phyloP scores from a whole-genome alignment of 2,329 filamentous ascomycete species.

The Phialophora macrospora region DNA sequence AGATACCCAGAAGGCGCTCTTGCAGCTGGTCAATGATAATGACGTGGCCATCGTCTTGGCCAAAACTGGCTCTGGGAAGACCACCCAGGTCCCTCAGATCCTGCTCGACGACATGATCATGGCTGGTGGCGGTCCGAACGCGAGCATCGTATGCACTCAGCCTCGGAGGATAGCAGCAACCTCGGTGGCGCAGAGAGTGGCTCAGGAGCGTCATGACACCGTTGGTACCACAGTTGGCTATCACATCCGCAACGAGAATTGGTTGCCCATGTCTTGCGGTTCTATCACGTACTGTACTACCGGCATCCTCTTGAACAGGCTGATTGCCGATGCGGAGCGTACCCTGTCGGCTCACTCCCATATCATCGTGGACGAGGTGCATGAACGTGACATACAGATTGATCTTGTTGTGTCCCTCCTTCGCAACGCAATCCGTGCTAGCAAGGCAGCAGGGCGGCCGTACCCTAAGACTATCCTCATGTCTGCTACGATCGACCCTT shows the following conservation, averaged over 20 bases:
- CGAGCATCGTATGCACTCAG: slow-evolving; percentile 94
- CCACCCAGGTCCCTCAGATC: slow-evolving; percentile 94
- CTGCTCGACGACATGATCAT: slow-evolving; percentile 86
- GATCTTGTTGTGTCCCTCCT: slow-evolving; percentile 93
- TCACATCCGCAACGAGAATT: slow-evolving; percentile 89
- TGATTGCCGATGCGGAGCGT: slow-evolving; percentile 89
- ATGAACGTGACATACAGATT: slow-evolving; percentile 93
- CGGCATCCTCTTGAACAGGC: slow-evolving; percentile 93
- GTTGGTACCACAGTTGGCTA: slow-evolving; percentile 86
- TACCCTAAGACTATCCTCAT: slow-evolving; percentile 93
- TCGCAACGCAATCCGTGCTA: slow-evolving; percentile 74
- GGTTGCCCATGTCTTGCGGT: slow-evolving; percentile 76
- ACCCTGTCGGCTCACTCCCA: slow-evolving; percentile 75
- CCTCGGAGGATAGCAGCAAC: slow-evolving; percentile 95
- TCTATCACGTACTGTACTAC: slow-evolving; percentile 73
- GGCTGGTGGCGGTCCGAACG: slow-evolving; percentile 67
- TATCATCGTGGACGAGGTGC: slow-evolving; percentile 86
- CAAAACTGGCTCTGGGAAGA: slow-evolving; percentile 96
- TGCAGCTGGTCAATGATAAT: slow-evolving; percentile 74
- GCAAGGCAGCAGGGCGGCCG: slow-evolving; percentile 53
- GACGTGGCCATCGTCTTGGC: slow-evolving; percentile 92
- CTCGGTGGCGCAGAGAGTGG: slow-evolving; percentile 87
- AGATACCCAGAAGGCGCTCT: slow-evolving; percentile 29
- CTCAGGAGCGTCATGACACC: slow-evolving; percentile 87
- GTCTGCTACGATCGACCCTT: slow-evolving; percentile 94